phyloP scores from a whole-genome alignment of 192 early-diverging fungal genomes.

The Backusella mclennaniae region DNA sequence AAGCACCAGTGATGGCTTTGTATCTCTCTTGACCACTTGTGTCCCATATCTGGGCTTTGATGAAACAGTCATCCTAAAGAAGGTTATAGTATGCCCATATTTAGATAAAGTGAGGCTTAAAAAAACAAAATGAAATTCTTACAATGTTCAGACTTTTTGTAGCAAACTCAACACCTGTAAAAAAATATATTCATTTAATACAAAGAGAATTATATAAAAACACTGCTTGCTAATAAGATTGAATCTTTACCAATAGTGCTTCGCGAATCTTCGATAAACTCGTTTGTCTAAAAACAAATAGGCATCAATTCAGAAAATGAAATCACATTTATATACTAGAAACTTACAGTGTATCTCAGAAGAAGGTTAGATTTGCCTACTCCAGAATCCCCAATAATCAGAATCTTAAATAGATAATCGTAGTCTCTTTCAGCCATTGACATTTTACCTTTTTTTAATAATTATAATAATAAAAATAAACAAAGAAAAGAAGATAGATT shows the following conservation, averaged over 20 bases:
- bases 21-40: conserved; percentile 92
- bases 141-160: conserved; percentile 12
- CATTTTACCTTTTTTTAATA: conserved; percentile 1
- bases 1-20: conserved; percentile 74
- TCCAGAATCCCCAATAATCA: conserved; percentile 62
- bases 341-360: conserved; percentile 43
- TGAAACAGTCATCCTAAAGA: conserved; percentile 37
- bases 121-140: not conserved
- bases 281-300: conserved; percentile 32
- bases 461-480: not conserved
- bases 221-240: not conserved
- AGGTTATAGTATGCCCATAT: not conserved
- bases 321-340: not conserved
- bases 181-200: not conserved
- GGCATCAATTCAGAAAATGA: not conserved
- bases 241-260: conserved; percentile 40
- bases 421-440: conserved; percentile 47
- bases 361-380: conserved; percentile 58
- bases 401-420: conserved; percentile 62
- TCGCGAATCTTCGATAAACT: conserved; percentile 50
- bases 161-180: conserved; percentile 10
- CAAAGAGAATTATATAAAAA: not conserved
- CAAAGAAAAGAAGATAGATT: not conserved
- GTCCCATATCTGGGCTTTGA: conserved; percentile 56
- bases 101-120: conserved; percentile 6